These are phyloP conservation scores for Dacryopinax primogenitus DNA, from an alignment of 768 basidiomycete genomes.

Conservation along the genomic window DNA sequence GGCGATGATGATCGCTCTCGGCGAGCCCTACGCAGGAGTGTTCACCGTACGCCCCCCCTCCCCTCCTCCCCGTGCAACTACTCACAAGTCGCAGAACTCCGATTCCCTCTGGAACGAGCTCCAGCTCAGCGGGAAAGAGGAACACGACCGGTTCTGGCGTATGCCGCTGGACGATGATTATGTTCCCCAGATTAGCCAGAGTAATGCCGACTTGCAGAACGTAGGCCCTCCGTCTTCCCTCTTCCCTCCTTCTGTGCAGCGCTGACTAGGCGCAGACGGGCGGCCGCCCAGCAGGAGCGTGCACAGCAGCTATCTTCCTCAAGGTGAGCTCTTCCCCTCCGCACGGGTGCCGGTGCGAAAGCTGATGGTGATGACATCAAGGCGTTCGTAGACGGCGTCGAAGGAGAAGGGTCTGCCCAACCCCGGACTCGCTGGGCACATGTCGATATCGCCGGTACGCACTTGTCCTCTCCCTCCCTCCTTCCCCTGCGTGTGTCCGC, in stretches of 20 bases:
- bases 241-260: constrained; percentile 52
- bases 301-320: constrained; percentile 78
- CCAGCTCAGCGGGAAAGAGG: constrained; percentile 52
- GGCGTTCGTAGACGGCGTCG: constrained; percentile 62
- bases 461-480: not conserved
- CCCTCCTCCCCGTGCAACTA: constrained; percentile 5
- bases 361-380: too few relatives aligned
- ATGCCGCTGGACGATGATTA: constrained; percentile 79
- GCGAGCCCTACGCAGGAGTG: constrained; percentile 64
- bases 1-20: constrained; percentile 59
- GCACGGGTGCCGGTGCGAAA: too few relatives aligned
- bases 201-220: not conserved
- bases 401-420: constrained; percentile 41
- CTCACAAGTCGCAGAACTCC: constrained; percentile 38
- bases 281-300: constrained; percentile 55
- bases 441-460: constrained; percentile 50
- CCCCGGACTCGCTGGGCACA: constrained; percentile 69
- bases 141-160: constrained; percentile 79
- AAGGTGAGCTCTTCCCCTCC: constrained; percentile 38
- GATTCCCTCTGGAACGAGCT: constrained; percentile 63
- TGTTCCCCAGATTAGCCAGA: constrained; percentile 53
- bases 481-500: not conserved
- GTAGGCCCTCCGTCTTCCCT: not conserved
- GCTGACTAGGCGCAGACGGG: constrained; percentile 47
- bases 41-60: constrained; percentile 44